These are phyloP conservation scores for Colletotrichum caudatum DNA, from an alignment of 2,329 filamentous ascomycete genomes.

Conservation along the genomic window DNA sequence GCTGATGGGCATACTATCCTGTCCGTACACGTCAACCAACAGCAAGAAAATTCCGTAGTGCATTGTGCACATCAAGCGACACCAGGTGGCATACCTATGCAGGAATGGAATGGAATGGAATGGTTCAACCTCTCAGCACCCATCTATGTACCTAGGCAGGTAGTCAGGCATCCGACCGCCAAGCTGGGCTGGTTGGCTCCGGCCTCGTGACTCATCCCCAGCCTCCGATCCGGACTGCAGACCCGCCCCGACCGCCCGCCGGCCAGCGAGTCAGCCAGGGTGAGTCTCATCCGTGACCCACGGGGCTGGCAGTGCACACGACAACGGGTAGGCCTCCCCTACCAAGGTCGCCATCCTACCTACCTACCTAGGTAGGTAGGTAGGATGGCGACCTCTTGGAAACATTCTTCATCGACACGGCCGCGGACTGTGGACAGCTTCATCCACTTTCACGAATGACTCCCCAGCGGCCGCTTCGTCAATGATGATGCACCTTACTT, in stretches of 20 bases:
- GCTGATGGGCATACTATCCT: constrained; percentile 14
- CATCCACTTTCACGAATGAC: not conserved
- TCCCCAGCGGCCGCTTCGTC: not conserved
- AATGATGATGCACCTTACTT: not conserved
- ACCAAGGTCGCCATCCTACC: no score
- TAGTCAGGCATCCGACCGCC: constrained; percentile 21
- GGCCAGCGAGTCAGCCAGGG: constrained; percentile 21
- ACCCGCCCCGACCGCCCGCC: constrained; percentile 34
- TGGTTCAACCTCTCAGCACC: not conserved
- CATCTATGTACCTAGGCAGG: no score
- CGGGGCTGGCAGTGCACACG: not conserved
- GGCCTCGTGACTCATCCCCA: constrained; percentile 37
- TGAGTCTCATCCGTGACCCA: constrained; percentile 12
- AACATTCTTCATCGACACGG: constrained; percentile 2
- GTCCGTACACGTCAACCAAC: not conserved
- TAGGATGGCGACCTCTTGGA: constrained; percentile 4
- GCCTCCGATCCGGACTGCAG: constrained; percentile 32
- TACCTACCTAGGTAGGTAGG: no score
- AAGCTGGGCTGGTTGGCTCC: constrained; percentile 10
- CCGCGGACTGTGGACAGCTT: not conserved
- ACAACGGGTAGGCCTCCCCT: constrained; percentile 7
- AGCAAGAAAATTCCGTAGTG: constrained; percentile 7
- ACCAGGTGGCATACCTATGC: not conserved
- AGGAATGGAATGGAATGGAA: not conserved
- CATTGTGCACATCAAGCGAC: not conserved